Evolutionary conservation across 176 grass and related monocot genomes (phyloP).

Genomic region (Juncus inflexus): DNA sequence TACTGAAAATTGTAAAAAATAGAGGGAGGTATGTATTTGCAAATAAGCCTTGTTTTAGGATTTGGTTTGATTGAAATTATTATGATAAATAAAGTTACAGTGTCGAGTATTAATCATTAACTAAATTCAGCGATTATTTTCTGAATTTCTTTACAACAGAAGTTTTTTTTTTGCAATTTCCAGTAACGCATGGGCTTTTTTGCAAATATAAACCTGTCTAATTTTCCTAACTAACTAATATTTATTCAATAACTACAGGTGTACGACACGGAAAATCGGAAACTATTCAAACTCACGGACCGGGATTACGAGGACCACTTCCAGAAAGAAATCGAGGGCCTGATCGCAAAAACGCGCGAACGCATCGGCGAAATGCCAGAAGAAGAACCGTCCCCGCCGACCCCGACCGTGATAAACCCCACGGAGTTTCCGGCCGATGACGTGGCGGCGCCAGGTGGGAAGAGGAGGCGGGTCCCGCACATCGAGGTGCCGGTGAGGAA

Average conservation of each 20-base stretch:
- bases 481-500: conserved; percentile 20
- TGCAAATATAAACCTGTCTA: too few species aligned
- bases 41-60: too few species aligned
- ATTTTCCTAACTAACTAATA: too few species aligned
- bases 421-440: conserved; percentile 43
- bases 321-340: conserved; percentile 77
- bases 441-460: conserved; percentile 42
- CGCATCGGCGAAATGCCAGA: conserved; percentile 72
- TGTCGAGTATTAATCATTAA: too few species aligned
- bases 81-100: too few species aligned
- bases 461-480: conserved; percentile 55
- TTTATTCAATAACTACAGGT: conserved; percentile 8
- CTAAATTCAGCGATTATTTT: too few species aligned
- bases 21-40: too few species aligned
- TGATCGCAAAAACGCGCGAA: conserved; percentile 73
- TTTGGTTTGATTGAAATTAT: too few species aligned
- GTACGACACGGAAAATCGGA: conserved; percentile 79
- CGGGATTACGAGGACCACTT: conserved; percentile 86
- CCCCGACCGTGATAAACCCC: not conserved
- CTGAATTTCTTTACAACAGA: too few species aligned
- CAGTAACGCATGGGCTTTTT: too few species aligned
- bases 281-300: conserved; percentile 87
- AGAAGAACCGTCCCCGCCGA: not conserved
- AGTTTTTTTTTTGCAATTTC: too few species aligned
- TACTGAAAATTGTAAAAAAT: too few species aligned